These are phyloP conservation scores for Didymella lethalis DNA, from an alignment of 2,329 filamentous ascomycete genomes.

Conservation along the genomic window DNA sequence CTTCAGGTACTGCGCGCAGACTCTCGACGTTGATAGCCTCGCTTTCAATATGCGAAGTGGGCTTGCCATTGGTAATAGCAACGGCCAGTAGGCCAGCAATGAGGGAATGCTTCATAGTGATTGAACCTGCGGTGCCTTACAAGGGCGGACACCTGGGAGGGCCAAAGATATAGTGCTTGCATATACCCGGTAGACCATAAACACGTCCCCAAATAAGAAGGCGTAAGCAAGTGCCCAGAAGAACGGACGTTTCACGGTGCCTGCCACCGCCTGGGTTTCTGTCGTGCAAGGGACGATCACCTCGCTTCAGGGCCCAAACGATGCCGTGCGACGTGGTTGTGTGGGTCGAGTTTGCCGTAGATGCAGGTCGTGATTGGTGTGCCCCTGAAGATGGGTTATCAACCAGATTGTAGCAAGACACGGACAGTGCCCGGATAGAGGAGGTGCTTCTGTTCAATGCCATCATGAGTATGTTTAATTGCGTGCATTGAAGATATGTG, in stretches of 20 bases:
- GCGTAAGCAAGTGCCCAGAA: slow-evolving; percentile 21
- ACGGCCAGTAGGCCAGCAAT: slow-evolving; percentile 47
- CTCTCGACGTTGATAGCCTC: slow-evolving; percentile 42
- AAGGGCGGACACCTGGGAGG: not conserved
- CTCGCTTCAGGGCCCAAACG: slow-evolving; percentile 13
- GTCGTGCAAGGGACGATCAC: slow-evolving; percentile 22
- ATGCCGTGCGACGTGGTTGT: slow-evolving; percentile 18
- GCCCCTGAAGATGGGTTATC: slow-evolving; percentile 10
- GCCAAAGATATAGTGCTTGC: slow-evolving; percentile 13
- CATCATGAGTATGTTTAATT: slow-evolving; percentile 8
- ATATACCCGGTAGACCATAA: slow-evolving; percentile 23
- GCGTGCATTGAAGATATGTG: not conserved
- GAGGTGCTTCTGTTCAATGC: slow-evolving; percentile 8
- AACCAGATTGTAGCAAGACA: slow-evolving; percentile 13
- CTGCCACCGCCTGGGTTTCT: not conserved
- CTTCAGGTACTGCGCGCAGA: slow-evolving; percentile 44
- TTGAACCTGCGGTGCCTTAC: not conserved
- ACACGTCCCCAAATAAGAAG: slow-evolving; percentile 29
- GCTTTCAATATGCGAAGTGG: slow-evolving; percentile 37
- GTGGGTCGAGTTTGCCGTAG: slow-evolving; percentile 12
- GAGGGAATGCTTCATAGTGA: slow-evolving; percentile 42
- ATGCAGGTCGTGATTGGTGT: slow-evolving; percentile 13
- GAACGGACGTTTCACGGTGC: slow-evolving; percentile 13
- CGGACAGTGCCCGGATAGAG: slow-evolving; percentile 6
- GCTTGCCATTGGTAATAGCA: slow-evolving; percentile 37